Conservation (phyloP, 116 monocot species). For the Posidonia oceanica region DNA sequence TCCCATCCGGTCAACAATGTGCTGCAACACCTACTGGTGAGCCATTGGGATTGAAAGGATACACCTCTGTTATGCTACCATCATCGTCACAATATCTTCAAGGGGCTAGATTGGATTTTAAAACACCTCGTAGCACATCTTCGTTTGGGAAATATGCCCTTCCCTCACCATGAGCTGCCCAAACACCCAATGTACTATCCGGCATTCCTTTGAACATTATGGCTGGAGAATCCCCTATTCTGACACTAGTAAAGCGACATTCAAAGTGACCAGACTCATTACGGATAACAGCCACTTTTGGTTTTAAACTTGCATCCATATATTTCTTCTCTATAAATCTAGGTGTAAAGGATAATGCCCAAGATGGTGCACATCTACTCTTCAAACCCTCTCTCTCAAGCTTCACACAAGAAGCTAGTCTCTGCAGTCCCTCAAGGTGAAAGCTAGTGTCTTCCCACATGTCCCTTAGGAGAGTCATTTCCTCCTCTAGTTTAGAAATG, state of each 20-base stretch:
- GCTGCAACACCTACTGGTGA: conserved; percentile 89
- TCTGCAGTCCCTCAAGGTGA: conserved; percentile 71
- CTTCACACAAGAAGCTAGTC: conserved; percentile 66
- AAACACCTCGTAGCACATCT: conserved; percentile 28
- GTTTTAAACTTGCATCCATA: conserved; percentile 35
- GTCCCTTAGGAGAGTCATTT: conserved; percentile 65
- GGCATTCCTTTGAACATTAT: conserved; percentile 99
- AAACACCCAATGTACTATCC: conserved; percentile 79
- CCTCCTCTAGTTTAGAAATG: conserved; percentile 38
- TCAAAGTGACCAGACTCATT: conserved; percentile 96
- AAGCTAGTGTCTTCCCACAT: conserved; percentile 96
- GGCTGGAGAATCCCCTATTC: conserved; percentile 63
- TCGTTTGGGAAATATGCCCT: conserved; percentile 77
- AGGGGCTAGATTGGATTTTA: conserved; percentile 52
- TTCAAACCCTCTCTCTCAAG: conserved; percentile 77
- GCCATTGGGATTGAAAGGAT: conserved; percentile 97
- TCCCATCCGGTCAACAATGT: conserved; percentile 83
- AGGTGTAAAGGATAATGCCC: conserved; percentile 72
- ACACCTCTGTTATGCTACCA: conserved; percentile 47
- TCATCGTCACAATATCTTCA: conserved; percentile 82
- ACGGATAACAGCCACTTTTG: conserved; percentile 86
- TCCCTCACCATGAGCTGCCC: conserved; percentile 97
- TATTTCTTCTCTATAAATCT: conserved; percentile 41
- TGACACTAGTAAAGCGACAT: conserved; percentile 80
- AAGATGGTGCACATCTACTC: conserved; percentile 41